Evolutionary conservation across 208 protist species (phyloP), one percentile per base, ranked within the genome.

Genomic region (Leishmania braziliensis): DNA sequence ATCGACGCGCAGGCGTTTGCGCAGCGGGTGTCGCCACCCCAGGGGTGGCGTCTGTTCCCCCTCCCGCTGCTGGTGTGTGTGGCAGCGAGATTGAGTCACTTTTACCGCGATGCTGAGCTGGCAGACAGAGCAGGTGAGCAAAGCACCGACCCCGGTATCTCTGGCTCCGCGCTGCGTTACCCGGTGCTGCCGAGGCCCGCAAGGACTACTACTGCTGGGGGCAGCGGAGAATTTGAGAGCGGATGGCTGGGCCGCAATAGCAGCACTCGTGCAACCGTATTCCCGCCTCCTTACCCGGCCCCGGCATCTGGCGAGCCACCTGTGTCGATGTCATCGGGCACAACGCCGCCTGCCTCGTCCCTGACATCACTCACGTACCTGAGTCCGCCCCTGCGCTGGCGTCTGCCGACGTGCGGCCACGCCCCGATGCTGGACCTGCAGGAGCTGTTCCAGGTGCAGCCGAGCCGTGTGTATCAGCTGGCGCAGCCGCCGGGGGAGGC

Each of bases 1-100:
- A 54, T 92, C 5, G 75, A 86, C 29, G 84, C 85, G 14, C 51
- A 75, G 48, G 51, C 82, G 6, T 81, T 82, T 50, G 82, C 70
- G 4, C 82, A 85, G 77, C 69, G 51, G n/a, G 43, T 78, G 46
- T 54, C 78, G 0, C 46, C 71, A 6, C 82, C 77, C 54, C 63
- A 48, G 63, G 50, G 14, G n/a, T 85, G 82, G 82, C 77, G 77
- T 0, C 77, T 85, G 33, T 79, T 58, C 54, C 82, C 82, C 16
- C 65, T 85, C 26, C 82, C 82, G 5, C 50, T 85, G 39, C 53
- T 85, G 26, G 18, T 85, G 54, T 85, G 82, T 54, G 26, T 33
- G 20, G 53, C 58, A 2, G 48, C 60, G 4, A 51, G 53, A 18
- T 26, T 85, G 50, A 58, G 36, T 2, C 77, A 51, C 20, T 51